Evolutionary conservation across 2,329 filamentous ascomycete species (phyloP), one percentile per base, ranked within the genome.

Genomic region (Beauveria bassiana): DNA sequence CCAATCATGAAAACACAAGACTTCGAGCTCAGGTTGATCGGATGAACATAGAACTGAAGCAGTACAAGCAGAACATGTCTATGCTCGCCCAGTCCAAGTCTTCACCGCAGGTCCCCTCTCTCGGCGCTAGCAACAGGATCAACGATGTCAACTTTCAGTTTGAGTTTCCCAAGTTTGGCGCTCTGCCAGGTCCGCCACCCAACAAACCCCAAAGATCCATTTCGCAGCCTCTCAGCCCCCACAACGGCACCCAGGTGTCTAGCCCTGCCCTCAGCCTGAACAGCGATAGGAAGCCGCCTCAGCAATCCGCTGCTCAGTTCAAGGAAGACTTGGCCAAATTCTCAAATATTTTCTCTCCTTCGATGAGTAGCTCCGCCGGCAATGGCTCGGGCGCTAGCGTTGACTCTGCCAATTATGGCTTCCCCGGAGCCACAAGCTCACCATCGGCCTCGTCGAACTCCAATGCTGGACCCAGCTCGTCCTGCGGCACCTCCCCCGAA

Each of bases 111-210:
- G 72, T 71, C 55, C 59, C 67, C 0, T 59, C 67, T 1, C 78
- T 81, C 69, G 77, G 81, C 68, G 72, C 78, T 24, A 71, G 85
- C 65, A 84, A 78, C 72, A 87, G 86, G 66, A 78, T 87, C 60
- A 86, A 81, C 68, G 88, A 89, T 65, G 88, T 89, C 72, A 92
- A 89, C 71, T 98, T 98, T 71, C 88, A 93, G 67, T 98, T 99
- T 68, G 93, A 98, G 67, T 98, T 98, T 66, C 93, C 95, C 66
- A 93, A 90, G 71, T 98, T 99, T 69, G 95, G 95, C 52, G 83
- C 86, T 63, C 81, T 96, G 28, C 82, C 83, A 0, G 79, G 82
- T 5, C 77, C 79, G 8, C 67, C 72, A 1, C 63, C 65, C 56
- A 70, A 64, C 63, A 71, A 70, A 61, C 64, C 59, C 6, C 65